A percentile compares a stretch with the other conserved stretches of the same genome.
Conservation (phyloP, 768 basidiomycete species). For the Tubosaeta sp. region DNA sequence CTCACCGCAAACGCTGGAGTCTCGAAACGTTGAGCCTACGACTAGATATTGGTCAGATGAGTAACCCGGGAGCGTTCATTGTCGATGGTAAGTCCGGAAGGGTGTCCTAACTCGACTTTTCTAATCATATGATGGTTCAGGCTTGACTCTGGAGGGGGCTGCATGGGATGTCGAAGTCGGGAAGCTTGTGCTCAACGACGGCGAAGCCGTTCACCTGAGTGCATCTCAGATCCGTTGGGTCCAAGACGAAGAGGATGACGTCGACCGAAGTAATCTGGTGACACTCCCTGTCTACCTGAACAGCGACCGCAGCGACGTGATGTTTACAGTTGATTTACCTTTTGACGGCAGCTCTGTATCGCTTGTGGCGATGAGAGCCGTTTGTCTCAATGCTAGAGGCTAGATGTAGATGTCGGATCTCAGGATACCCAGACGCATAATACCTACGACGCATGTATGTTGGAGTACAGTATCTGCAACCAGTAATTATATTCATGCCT, state of each 20-base stretch:
- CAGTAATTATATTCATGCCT: conserved; percentile 14
- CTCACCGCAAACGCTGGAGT: conserved; percentile 89
- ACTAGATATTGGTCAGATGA: conserved; percentile 78
- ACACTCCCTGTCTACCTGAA: conserved; percentile 93
- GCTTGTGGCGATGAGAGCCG: conserved; percentile 81
- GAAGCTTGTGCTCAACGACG: conserved; percentile 77
- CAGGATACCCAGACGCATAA: conserved; percentile 23
- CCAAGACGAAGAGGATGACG: conserved; percentile 44
- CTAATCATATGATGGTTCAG: conserved; percentile 38
- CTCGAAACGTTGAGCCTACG: conserved; percentile 80
- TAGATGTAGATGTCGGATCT: conserved; percentile 26
- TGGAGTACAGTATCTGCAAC: conserved; percentile 9
- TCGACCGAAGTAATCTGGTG: conserved; percentile 43
- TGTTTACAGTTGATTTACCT: conserved; percentile 86
- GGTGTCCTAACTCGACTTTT: background rate
- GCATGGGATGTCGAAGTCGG: conserved; percentile 54
- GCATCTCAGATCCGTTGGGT: conserved; percentile 89
- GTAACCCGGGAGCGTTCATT: conserved; percentile 74
- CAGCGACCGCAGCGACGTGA: conserved; percentile 78
- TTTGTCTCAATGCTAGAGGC: conserved; percentile 83
- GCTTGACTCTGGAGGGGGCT: conserved; percentile 85
- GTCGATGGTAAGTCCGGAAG: conserved; percentile 69
- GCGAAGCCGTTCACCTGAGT: conserved; percentile 70
- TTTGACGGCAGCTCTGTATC: conserved; percentile 64
- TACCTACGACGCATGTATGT: conserved; percentile 22